Evolutionary conservation across 805 yeast species (phyloP), one percentile per base, ranked within the genome.

Genomic region (Ogataea naganishii): DNA sequence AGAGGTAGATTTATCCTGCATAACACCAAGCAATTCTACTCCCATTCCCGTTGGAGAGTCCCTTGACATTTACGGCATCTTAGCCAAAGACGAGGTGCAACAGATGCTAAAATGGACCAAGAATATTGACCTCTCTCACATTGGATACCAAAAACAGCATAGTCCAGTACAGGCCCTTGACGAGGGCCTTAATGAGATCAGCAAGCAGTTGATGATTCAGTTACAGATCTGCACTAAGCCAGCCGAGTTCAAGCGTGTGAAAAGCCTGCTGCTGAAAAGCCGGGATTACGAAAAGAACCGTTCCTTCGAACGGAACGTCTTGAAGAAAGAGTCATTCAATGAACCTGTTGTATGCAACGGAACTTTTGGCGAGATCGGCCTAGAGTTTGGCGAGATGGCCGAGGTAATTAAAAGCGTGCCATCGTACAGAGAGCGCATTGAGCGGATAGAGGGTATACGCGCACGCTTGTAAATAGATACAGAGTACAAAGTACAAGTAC

Each of bases 1-100:
- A 47, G 98, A 94, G 44, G 97, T 89, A n/a, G 75, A 76, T 39
- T 61, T 86, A 64, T 85, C 80, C 38, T 89, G 97, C 55, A 65
- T 85, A 3, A 94, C 98, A 0, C 96, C 96, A 0, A 84, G 96
- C 0, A 79, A 86, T 43, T 75, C 78, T 1, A 42, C 49, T 6
- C 58, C 89, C 0, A 76, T 88, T 12, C 70, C 80, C 1, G 80
- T 77, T 5, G 99, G 99, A 8, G 86, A 80, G 48, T 72, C 84
- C 0, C 46, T 82, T 11, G 75, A 75, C 38, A 85, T 92, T 15
- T 43, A 39, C 18, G 42, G 60, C 24, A 50, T 88, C 17, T 48
- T 82, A 29, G 56, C 56, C 5, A 64, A 54, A 16, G 47, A 53
- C 0, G 64, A 53, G 14, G 44, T 55, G 20, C 38, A 39, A 18